Conservation (phyloP, 208 protist species). For the Acanthamoeba polyphaga region DNA sequence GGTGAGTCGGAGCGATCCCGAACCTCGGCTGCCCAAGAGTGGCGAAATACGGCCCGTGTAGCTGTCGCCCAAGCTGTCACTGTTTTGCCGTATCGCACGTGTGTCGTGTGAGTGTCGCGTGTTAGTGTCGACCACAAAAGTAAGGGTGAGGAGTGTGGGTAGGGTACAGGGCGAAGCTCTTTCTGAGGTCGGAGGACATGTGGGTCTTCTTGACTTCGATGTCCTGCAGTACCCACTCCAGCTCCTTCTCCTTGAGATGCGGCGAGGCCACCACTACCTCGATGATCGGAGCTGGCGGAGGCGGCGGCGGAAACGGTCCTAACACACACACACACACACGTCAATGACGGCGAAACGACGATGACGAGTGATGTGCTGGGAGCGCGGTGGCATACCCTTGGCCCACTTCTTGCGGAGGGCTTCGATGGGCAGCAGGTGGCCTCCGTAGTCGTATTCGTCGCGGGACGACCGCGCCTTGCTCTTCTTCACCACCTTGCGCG, state of each 20-base stretch:
- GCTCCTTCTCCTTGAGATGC: constrained; percentile 57
- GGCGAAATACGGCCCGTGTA: constrained; percentile 28
- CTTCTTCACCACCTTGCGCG: neutral
- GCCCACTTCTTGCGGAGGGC: constrained; percentile 13
- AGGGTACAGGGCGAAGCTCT: constrained; percentile 41
- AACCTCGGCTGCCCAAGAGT: neutral
- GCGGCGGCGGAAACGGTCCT: constrained; percentile 2
- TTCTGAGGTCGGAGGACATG: constrained; percentile 15
- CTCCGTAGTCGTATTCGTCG: neutral
- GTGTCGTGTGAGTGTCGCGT: neutral
- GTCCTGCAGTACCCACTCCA: constrained; percentile 38
- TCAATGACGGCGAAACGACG: neutral
- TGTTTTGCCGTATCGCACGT: neutral
- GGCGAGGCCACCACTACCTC: constrained; percentile 50
- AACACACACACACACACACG: neutral
- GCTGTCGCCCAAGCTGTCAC: constrained; percentile 22
- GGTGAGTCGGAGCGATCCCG: constrained; percentile 1
- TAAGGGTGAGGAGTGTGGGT: no score
- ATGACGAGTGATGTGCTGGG: no score
- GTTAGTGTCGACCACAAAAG: neutral
- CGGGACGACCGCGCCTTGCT: neutral
- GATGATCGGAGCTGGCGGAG: constrained; percentile 24
- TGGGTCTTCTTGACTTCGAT: constrained; percentile 35
- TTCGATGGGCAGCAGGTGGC: neutral
- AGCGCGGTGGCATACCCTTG: neutral